Evolutionary conservation across 2,329 filamentous ascomycete species (phyloP), one percentile per base, ranked within the genome.

Genomic region (Stromatinia cepivora): DNA sequence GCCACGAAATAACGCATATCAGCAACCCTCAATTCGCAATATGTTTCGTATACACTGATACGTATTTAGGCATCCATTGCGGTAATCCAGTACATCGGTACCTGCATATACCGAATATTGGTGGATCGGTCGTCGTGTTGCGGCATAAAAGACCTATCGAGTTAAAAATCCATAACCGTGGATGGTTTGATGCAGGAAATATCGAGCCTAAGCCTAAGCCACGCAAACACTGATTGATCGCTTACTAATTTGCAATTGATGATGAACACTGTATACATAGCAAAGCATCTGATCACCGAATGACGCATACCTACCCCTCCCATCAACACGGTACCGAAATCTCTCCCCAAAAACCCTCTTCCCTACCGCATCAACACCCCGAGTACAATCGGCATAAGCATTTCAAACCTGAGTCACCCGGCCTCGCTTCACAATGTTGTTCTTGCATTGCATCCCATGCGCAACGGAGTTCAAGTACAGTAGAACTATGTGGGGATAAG

Each of bases 381-480:
- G 25, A n/a, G 11, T 25, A 52, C 50, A n/a, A 61, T 22, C 45
- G 54, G 34, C 13, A 57, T 57, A 6, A n/a, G 31, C 31, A 39
- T 39, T 15, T 45, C 45, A 62, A 62, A 1, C 42, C 45, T 50
- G 59, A 62, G 45, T 62, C 59, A 62, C 36, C 45, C 22, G 59
- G 59, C 28, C 36, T 45, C n/a, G 13, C 56, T 25, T 22, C 34
- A n/a, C 56, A 39, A 34, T 25, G 25, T 25, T 10, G 13, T 39
- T 11, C 11, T 11, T n/a, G 6, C 17, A n/a, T 22, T 11, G 31
- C 25, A 9, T n/a, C 25, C 3, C 25, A 45, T 13, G 9, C n/a
- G 17, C 17, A 7, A 20, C 34, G 34, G 25, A 13, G 25, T 9
- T 31, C 25, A 25, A 20, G 15, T 20, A 25, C 52, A 57, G 54